These are phyloP conservation scores for Fusarium sp. DNA, from an alignment of 2,329 filamentous ascomycete genomes.

Conservation along the genomic window DNA sequence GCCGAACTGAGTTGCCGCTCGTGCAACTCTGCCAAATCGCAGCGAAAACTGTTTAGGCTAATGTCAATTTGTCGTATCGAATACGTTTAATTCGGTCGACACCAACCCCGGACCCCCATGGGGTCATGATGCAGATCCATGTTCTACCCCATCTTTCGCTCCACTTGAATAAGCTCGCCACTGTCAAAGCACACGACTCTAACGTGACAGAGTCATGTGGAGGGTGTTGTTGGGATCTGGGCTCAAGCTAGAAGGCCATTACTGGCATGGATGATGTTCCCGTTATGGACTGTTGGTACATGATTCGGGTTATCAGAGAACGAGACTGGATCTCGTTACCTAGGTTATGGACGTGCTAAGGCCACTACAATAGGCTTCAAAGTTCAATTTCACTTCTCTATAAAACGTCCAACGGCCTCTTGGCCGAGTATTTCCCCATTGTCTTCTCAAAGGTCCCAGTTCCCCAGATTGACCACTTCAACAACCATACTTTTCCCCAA, in stretches of 20 bases:
- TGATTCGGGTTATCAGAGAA: background rate
- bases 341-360: background rate
- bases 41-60: background rate
- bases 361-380: background rate
- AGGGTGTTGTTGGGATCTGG: background rate
- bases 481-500: background rate
- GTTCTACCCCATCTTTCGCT: background rate
- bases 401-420: background rate
- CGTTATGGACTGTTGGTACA: background rate
- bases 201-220: background rate
- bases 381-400: background rate
- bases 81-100: background rate
- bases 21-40: background rate
- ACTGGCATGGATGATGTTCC: background rate
- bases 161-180: background rate
- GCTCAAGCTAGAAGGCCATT: background rate
- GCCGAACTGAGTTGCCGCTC: background rate
- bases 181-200: background rate
- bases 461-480: background rate
- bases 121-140: background rate
- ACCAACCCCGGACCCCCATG: background rate
- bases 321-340: background rate
- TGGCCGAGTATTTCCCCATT: background rate
- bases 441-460: background rate
- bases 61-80: background rate